phyloP scores from a whole-genome alignment of 2,329 filamentous ascomycete genomes.

The Neoascochyta sp. region DNA sequence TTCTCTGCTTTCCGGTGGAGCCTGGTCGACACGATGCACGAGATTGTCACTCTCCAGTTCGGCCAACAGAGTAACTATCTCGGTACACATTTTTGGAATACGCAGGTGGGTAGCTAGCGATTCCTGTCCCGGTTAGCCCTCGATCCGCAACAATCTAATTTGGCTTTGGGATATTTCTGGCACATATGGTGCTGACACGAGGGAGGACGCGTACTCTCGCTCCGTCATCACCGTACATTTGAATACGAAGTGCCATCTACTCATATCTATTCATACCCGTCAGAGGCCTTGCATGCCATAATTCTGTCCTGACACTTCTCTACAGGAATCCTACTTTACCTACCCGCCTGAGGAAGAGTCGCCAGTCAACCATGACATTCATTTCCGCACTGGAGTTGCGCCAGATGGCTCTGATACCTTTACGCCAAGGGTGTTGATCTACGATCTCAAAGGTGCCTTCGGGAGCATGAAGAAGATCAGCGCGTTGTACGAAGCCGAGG shows the following conservation, averaged over 20 bases:
- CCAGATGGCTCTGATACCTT: slow-evolving; percentile 86
- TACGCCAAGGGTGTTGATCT: slow-evolving; percentile 85
- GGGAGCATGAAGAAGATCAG: slow-evolving; percentile 85
- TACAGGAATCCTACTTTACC: slow-evolving; percentile 93
- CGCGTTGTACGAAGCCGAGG: slow-evolving; percentile 69
- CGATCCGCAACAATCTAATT: not conserved
- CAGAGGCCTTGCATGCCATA: no score
- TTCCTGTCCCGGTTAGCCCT: not conserved
- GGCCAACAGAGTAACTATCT: slow-evolving; percentile 91
- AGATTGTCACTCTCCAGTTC: slow-evolving; percentile 90
- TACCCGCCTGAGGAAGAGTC: slow-evolving; percentile 65
- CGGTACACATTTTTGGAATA: slow-evolving; percentile 96
- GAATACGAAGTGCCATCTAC: slow-evolving; percentile 2
- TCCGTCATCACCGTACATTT: slow-evolving; percentile 10
- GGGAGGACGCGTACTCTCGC: slow-evolving; percentile 18
- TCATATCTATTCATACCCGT: no score
- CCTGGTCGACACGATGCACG: slow-evolving; percentile 63
- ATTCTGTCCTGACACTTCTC: slow-evolving; percentile 1
- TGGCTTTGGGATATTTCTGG: not conserved
- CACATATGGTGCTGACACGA: slow-evolving; percentile 6
- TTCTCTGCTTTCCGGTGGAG: not conserved
- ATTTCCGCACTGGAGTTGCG: slow-evolving; percentile 80
- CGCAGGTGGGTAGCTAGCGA: slow-evolving; percentile 62
- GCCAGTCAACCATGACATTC: slow-evolving; percentile 75
- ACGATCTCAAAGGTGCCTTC: slow-evolving; percentile 92